phyloP scores from a whole-genome alignment of 352 stramenopile species.

The Globisporangium uncinulatum region DNA sequence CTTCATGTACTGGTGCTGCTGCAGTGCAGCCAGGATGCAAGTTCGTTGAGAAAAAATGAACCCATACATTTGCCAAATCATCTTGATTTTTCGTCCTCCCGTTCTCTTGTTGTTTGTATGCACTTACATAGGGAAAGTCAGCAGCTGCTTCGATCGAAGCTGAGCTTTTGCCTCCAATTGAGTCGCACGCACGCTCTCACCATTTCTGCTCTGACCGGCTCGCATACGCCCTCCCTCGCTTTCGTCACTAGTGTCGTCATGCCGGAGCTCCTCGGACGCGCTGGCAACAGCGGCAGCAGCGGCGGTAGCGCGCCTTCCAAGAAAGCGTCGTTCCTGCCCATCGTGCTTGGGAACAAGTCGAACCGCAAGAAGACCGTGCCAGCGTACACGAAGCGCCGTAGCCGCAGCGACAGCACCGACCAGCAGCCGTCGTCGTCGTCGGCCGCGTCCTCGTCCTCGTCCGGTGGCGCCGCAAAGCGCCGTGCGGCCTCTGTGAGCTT shows the following conservation, averaged over 20 bases:
- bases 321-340: constrained; percentile 34
- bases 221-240: too few species aligned
- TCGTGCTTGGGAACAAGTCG: constrained; percentile 23
- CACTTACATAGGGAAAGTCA: too few species aligned
- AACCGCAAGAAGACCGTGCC: constrained; percentile 25
- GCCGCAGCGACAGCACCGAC: constrained; percentile 20
- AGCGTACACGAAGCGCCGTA: constrained; percentile 18
- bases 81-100: too few species aligned
- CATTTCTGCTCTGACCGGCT: too few species aligned
- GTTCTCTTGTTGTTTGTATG: too few species aligned
- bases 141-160: too few species aligned
- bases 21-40: too few species aligned
- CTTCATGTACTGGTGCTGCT: too few species aligned
- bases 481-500: constrained; percentile 2
- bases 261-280: constrained; percentile 14
- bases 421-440: constrained; percentile 3
- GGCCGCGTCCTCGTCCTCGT: background rate
- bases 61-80: too few species aligned
- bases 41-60: too few species aligned
- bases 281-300: background rate
- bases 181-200: too few species aligned
- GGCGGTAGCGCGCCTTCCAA: constrained; percentile 9
- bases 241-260: constrained; percentile 10
- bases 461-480: background rate
- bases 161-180: too few species aligned